Evolutionary conservation across 23 red algal species (phyloP), one percentile per base, ranked within the genome.

Genomic region (Agarophyton chilense): DNA sequence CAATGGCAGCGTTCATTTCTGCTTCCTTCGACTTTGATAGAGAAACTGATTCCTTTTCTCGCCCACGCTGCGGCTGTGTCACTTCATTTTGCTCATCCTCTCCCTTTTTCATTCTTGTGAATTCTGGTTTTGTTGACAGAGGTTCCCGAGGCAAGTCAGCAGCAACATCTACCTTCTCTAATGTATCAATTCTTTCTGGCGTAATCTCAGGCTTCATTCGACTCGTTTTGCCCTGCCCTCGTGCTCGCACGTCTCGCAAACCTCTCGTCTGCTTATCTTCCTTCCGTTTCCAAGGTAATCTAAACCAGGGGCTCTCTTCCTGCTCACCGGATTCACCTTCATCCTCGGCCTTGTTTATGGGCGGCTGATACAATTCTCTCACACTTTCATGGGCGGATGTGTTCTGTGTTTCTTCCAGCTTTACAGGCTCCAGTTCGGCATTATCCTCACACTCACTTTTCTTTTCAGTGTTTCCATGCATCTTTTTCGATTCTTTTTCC

Each of bases 301-400:
- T 74, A 47, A 74, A 74, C 68, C 68, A 74, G 24, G 8, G 68
- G 21, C 24, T 74, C 25, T 74, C 40, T 29, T 47, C 68, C 21
- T 7, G 68, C 25, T 74, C 47, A 24, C 24, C n/a, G 10, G 40
- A 11, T 6, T 46, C 43, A 10, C 25, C 40, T 32, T 74, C 68
- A 0, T 43, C 43, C 3, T 47, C 16, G 18, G 2, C 17, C 21
- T 29, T 49, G n/a, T 10, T 43, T 25, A 26, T 33, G 10, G 76
- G 76, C 26, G 76, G 76, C 16, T 61, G 50, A 52, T 80, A 80
- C 52, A 80, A 61, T 80, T 80, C 76, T 40, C 76, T 45, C 36
- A 80, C 47, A 52, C 76, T 80, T 5, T 52, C 47, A 2, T 18
- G 39, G 5, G 43, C 68, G 14, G 10, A 2, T 4, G 64, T 42